Conservation (phyloP, 257 asterid species). For the Henckelia pumila region DNA sequence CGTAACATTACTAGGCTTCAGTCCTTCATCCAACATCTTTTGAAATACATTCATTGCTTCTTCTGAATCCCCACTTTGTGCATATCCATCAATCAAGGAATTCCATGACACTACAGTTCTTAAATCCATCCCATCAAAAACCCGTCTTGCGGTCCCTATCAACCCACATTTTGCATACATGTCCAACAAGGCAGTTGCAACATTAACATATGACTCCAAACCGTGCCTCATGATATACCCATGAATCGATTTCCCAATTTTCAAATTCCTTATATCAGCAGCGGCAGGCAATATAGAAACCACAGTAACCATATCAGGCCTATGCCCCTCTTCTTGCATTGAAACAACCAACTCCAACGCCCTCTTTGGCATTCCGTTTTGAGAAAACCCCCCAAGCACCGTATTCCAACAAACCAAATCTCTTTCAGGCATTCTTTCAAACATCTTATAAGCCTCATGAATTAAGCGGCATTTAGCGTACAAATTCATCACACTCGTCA, state of each 20-base stretch:
- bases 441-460: slow-evolving; percentile 71
- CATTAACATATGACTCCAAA: slow-evolving; percentile 56
- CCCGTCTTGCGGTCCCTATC: slow-evolving; percentile 38
- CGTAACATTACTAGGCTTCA: slow-evolving; percentile 69
- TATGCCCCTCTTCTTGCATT: slow-evolving; percentile 60
- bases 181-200: slow-evolving; percentile 71
- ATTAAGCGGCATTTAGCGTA: slow-evolving; percentile 70
- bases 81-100: slow-evolving; percentile 83
- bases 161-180: slow-evolving; percentile 89
- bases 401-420: slow-evolving; percentile 91
- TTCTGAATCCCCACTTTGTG: slow-evolving; percentile 66
- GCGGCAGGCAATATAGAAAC: slow-evolving; percentile 76
- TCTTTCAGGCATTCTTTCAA: slow-evolving; percentile 77
- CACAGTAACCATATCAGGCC: slow-evolving; percentile 65
- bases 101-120: slow-evolving; percentile 86
- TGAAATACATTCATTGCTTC: slow-evolving; percentile 67
- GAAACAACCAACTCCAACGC: slow-evolving; percentile 50
- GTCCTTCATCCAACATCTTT: slow-evolving; percentile 58
- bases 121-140: slow-evolving; percentile 61
- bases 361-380: slow-evolving; percentile 63
- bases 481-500: slow-evolving; percentile 62
- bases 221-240: slow-evolving; percentile 53
- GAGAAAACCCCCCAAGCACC: slow-evolving; percentile 63
- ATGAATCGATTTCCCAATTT: slow-evolving; percentile 62
- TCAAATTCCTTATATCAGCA: slow-evolving; percentile 45